Conservation (phyloP, 805 yeast species). For the Saturnispora sanitii region DNA sequence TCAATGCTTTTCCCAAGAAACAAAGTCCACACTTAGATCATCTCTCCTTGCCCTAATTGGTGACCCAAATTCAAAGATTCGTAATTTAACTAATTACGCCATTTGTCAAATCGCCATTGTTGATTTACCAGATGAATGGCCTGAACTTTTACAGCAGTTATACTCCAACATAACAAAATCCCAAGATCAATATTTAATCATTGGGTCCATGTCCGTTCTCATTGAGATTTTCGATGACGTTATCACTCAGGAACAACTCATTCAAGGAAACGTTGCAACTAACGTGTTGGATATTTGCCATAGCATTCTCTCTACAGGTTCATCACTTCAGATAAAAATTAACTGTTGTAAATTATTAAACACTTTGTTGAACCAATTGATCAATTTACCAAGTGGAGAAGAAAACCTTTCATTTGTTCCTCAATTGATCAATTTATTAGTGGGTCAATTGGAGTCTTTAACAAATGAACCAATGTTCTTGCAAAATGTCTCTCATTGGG, state of each 20-base stretch:
- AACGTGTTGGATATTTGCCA: constrained; percentile 43
- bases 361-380: constrained; percentile 43
- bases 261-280: constrained; percentile 59
- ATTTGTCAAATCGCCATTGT: constrained; percentile 77
- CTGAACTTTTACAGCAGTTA: constrained; percentile 45
- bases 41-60: constrained; percentile 40
- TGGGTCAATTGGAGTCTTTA: no score
- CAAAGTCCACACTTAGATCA: constrained; percentile 42
- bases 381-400: no score
- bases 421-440: no score
- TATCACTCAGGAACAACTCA: constrained; percentile 78
- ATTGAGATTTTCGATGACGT: constrained; percentile 80
- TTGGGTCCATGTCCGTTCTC: constrained; percentile 52
- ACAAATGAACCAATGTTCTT: constrained; percentile 19
- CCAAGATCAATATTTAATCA: constrained; percentile 29
- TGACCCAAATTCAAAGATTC: constrained; percentile 45
- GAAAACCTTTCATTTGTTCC: no score
- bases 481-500: neutral
- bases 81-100: constrained; percentile 60
- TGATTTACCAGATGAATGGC: constrained; percentile 97
- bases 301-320: constrained; percentile 25
- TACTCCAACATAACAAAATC: constrained; percentile 27
- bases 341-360: constrained; percentile 44
- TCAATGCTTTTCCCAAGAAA: constrained; percentile 34
- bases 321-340: constrained; percentile 31